Base-by-base conservation (phyloP, 306 rosid genomes). In the Prunus davidiana region DNA sequence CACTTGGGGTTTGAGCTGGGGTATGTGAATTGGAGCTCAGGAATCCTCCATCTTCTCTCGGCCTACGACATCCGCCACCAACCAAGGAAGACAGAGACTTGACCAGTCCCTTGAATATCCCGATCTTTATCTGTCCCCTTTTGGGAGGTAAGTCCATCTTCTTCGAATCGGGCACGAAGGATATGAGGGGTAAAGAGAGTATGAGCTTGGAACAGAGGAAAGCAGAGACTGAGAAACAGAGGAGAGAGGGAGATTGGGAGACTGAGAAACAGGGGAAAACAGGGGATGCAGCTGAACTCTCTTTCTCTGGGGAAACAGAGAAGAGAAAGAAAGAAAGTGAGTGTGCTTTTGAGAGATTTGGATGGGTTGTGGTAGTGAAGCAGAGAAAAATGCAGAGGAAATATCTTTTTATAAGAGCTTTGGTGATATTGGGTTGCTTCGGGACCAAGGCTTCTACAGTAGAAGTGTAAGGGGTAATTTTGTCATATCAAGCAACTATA, bases 81-180 rank as follows among this genome's bases (percentile, higher is more conserved):
- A 54, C 62, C 12, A 77, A 50, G 2, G 79, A 54, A 32, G 41
- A 71, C 5, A 55, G 76, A 2, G 79, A 68, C 3, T 11, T 67
- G 5, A 72, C 1, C 25, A 85, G 2, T 14, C 46, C 32, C 67
- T 69, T 83, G n/a, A 86, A 0, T 3, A 83, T 81, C 64, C 65
- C 56, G 12, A 75, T n/a, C 78, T 84, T 86, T 12, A 90, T 52
- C 15, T 19, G 82, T 4, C 92, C 90, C 11, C 91, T 82, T 58
- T 18, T 65, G 0, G 78, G 71, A 6, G 64, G 75, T 13, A 22
- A 32, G n/a, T 27, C 79, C 83, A 74, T 74, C 7, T 64, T 30
- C 51, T 61, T 41, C 1, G 72, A 78, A 62, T 54, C 22, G 54
- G 57, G 13, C 43, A 64, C 10, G 27, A 6, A 8, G 16, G 25